These are phyloP conservation scores for Saccharomyces pastorianus DNA, from an alignment of 1,139 yeast species.

Conservation along the genomic window DNA sequence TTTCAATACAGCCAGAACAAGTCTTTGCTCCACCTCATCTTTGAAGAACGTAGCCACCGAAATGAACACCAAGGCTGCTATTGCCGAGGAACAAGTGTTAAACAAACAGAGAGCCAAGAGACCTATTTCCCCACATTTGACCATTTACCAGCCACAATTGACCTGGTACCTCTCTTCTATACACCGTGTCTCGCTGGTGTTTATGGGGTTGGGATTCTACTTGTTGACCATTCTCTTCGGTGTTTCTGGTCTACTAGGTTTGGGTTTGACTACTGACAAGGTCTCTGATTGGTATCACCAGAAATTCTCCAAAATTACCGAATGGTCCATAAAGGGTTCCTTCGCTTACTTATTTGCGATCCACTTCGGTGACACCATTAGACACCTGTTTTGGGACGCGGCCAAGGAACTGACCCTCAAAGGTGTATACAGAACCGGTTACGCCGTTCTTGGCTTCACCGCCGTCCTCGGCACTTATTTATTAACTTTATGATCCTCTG, in stretches of 20 bases:
- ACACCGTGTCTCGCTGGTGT: slow-evolving; percentile 84
- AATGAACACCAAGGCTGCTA: neutral
- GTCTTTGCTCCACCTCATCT: neutral
- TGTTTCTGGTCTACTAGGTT: slow-evolving; percentile 53
- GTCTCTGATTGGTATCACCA: slow-evolving; percentile 41
- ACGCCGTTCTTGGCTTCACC: slow-evolving; percentile 66
- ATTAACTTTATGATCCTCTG: slow-evolving; percentile 33
- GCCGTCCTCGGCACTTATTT: slow-evolving; percentile 57
- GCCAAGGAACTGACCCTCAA: slow-evolving; percentile 69
- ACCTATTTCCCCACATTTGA: slow-evolving; percentile 81
- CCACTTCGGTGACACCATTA: slow-evolving; percentile 76
- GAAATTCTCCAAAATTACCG: slow-evolving; percentile 53
- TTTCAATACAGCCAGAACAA: neutral
- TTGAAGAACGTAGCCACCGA: neutral
- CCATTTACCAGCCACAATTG: slow-evolving; percentile 79
- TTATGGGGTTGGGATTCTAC: slow-evolving; percentile 68
- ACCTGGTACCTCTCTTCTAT: slow-evolving; percentile 67
- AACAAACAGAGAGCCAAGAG: slow-evolving; percentile 76
- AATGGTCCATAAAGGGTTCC: slow-evolving; percentile 55
- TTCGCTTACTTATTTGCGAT: slow-evolving; percentile 75
- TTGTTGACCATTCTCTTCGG: slow-evolving; percentile 72
- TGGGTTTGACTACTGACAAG: slow-evolving; percentile 53
- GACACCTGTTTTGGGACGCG: slow-evolving; percentile 82
- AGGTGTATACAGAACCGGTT: slow-evolving; percentile 92
- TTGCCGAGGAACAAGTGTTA: slow-evolving; percentile 55